Conservation (phyloP, 352 stramenopile species). For the Globisporangium nagaii region DNA sequence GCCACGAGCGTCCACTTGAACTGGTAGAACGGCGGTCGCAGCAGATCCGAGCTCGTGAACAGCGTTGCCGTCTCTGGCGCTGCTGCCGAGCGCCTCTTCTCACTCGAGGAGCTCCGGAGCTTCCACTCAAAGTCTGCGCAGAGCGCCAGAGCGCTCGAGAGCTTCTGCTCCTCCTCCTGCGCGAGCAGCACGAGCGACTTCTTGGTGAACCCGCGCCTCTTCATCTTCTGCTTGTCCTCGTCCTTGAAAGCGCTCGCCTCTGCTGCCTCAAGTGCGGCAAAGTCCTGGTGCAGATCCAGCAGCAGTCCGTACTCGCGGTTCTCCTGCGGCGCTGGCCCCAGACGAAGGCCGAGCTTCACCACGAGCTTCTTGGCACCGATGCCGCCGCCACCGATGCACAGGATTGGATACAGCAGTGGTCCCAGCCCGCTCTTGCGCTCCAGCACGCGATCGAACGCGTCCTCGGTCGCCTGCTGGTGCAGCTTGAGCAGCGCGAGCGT, state of each 20-base stretch:
- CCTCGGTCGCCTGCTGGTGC: slow-evolving; percentile 39
- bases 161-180: slow-evolving; percentile 18
- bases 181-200: slow-evolving; percentile 14
- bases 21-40: slow-evolving; percentile 43
- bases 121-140: slow-evolving; percentile 55
- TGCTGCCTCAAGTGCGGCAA: slow-evolving; percentile 12
- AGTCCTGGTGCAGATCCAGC: slow-evolving; percentile 50
- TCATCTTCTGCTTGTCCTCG: slow-evolving; percentile 17
- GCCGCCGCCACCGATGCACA: slow-evolving; percentile 30
- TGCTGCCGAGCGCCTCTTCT: background rate
- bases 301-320: slow-evolving; percentile 64
- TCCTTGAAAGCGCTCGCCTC: background rate
- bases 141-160: slow-evolving; percentile 3
- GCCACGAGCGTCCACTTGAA: slow-evolving; percentile 45
- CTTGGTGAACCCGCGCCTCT: slow-evolving; percentile 37
- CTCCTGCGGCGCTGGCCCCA: slow-evolving; percentile 37
- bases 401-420: slow-evolving; percentile 46
- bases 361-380: slow-evolving; percentile 27
- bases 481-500: slow-evolving; percentile 45
- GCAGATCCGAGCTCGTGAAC: slow-evolving; percentile 39
- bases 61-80: slow-evolving; percentile 21
- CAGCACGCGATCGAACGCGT: slow-evolving; percentile 50
- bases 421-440: slow-evolving; percentile 16
- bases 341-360: slow-evolving; percentile 35
- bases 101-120: background rate